phyloP scores from a whole-genome alignment of 2,329 filamentous ascomycete genomes.

The Alternaria angustiovoidea region DNA sequence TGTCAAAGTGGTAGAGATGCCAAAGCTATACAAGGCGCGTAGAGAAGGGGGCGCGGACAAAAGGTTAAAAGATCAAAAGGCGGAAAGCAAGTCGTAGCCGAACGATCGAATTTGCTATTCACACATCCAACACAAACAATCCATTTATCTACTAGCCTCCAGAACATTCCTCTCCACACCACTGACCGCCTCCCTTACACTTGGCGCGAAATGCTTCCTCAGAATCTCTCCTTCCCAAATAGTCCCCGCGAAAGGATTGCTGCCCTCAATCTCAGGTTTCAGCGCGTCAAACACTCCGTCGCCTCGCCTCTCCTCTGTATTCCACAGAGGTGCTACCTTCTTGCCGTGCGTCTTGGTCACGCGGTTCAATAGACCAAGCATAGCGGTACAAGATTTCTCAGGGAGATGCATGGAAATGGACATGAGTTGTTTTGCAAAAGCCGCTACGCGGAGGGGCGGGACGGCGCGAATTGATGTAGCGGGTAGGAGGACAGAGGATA shows the following conservation, averaged over 20 bases:
- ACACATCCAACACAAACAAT: not conserved
- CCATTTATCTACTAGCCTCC: slow-evolving; percentile 34
- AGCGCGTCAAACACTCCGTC: slow-evolving; percentile 85
- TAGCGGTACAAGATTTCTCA: slow-evolving; percentile 84
- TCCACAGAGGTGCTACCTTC: slow-evolving; percentile 87
- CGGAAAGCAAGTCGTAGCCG: not conserved
- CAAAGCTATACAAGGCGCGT: not conserved
- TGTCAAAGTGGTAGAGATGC: not conserved
- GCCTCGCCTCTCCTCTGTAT: slow-evolving; percentile 90
- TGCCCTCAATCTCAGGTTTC: slow-evolving; percentile 76
- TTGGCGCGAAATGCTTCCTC: slow-evolving; percentile 83
- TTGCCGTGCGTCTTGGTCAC: slow-evolving; percentile 82
- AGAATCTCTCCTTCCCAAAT: slow-evolving; percentile 94
- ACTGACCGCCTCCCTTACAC: slow-evolving; percentile 75
- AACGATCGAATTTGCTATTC: not conserved
- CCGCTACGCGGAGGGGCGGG: slow-evolving; percentile 84
- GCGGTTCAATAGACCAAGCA: slow-evolving; percentile 78
- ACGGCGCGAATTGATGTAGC: slow-evolving; percentile 75
- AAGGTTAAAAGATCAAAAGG: not conserved
- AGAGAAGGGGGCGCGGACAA: not conserved
- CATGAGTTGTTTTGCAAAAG: slow-evolving; percentile 92
- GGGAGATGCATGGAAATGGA: slow-evolving; percentile 83
- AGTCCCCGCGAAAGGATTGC: slow-evolving; percentile 88
- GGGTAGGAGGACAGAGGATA: slow-evolving; percentile 83
- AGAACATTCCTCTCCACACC: slow-evolving; percentile 46